Percentiles rank a stretch among this genome's conserved stretches.
These are phyloP conservation scores for Mycocentrospora acerina DNA, from an alignment of 2,329 filamentous ascomycete genomes.

Conservation along the genomic window DNA sequence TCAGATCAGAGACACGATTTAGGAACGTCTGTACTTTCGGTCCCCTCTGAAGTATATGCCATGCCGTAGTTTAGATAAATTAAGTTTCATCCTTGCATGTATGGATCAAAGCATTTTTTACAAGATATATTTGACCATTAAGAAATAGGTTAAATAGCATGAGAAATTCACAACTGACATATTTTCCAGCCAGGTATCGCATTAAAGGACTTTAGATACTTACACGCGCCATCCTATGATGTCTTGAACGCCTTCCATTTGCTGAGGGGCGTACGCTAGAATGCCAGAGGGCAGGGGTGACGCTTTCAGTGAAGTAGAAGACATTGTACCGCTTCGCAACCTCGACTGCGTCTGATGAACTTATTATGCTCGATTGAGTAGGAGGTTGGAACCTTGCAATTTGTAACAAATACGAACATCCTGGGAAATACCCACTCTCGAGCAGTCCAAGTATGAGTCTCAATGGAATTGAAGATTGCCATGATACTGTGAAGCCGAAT, in stretches of 20 bases:
- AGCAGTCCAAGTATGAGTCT: constrained; percentile 20
- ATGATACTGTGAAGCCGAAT: constrained; percentile 25
- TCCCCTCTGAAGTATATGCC: no score
- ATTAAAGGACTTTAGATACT: background rate
- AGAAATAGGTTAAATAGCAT: no score
- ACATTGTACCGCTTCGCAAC: constrained; percentile 24
- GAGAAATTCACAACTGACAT: no score
- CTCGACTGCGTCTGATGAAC: no score
- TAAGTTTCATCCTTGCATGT: no score
- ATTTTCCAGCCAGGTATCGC: no score
- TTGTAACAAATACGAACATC: constrained; percentile 23
- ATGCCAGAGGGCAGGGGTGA: constrained; percentile 27
- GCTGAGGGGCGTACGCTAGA: constrained; percentile 23
- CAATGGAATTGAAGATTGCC: constrained; percentile 19
- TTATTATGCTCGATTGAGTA: no score
- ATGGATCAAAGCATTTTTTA: no score
- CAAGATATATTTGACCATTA: no score
- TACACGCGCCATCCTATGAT: constrained; percentile 27
- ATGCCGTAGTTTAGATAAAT: no score
- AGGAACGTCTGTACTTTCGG: no score
- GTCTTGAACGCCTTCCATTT: constrained; percentile 22
- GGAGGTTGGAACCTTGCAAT: no score
- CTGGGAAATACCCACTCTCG: constrained; percentile 26
- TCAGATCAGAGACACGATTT: constrained; percentile 1
- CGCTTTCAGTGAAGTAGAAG: constrained; percentile 27